A percentile compares a stretch with the other conserved stretches of the same genome.
phyloP scores from a whole-genome alignment of 495 filamentous ascomycete genomes.

The Lentithecium fluviatile region DNA sequence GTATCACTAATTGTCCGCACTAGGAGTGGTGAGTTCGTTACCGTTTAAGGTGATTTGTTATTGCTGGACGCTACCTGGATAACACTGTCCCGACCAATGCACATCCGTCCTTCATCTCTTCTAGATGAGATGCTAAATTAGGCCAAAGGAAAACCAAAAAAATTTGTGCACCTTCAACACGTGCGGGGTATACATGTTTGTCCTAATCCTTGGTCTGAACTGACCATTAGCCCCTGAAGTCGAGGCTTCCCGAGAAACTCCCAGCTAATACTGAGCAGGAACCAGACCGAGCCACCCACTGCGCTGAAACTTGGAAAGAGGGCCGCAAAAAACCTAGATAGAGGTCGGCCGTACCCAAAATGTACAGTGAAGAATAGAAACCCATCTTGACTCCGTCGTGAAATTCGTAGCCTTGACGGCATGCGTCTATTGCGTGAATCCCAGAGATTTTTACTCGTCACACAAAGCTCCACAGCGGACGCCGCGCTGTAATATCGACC shows the following conservation, averaged over 20 bases:
- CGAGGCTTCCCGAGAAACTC: slow-evolving; percentile 10
- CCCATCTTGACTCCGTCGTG: slow-evolving; percentile 1
- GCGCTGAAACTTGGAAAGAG: background rate
- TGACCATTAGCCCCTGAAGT: background rate
- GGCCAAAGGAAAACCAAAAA: background rate
- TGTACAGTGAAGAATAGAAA: background rate
- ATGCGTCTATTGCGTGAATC: slow-evolving; percentile 37
- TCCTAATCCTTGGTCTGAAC: slow-evolving; percentile 4
- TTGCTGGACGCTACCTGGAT: too few relatives aligned
- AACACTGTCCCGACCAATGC: too few relatives aligned
- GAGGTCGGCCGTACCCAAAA: background rate
- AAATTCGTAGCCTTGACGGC: slow-evolving; percentile 39
- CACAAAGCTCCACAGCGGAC: slow-evolving; percentile 1
- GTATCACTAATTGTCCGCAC: too few relatives aligned
- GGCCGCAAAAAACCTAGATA: slow-evolving; percentile 11
- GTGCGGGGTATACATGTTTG: slow-evolving; percentile 32
- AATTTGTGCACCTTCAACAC: slow-evolving; percentile 19
- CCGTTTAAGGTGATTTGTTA: too few relatives aligned
- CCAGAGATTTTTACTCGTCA: slow-evolving; percentile 8
- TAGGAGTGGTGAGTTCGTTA: too few relatives aligned
- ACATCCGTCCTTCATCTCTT: background rate
- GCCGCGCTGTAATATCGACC: background rate
- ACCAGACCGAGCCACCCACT: background rate
- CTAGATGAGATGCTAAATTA: background rate
- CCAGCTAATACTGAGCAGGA: slow-evolving; percentile 1